Evolutionary conservation across 164 flowering plant genomes (phyloP).

Genomic region (Kingdonia uniflora): DNA sequence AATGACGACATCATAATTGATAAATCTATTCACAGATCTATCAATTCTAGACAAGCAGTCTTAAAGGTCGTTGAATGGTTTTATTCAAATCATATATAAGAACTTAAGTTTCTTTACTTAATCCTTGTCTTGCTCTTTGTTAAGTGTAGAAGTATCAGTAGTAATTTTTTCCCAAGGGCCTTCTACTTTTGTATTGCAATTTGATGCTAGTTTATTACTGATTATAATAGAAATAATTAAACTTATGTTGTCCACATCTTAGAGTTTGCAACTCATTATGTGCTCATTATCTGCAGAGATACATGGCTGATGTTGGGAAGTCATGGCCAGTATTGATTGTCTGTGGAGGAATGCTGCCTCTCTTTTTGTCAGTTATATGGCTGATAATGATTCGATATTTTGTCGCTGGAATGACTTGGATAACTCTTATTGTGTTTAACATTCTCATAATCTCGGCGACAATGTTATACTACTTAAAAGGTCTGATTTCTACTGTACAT

Average conservation of each 20-base stretch:
- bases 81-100: not conserved
- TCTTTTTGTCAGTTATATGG: conserved; percentile 85
- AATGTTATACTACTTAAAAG: conserved; percentile 88
- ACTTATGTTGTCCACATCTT: no score
- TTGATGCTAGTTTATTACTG: no score
- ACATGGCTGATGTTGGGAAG: conserved; percentile 91
- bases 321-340: conserved; percentile 92
- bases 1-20: conserved; percentile 67
- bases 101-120: not conserved
- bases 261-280: not conserved
- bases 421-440: conserved; percentile 75
- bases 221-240: no score
- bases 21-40: conserved; percentile 61
- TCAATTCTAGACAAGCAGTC: conserved; percentile 76
- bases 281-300: conserved; percentile 51
- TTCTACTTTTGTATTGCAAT: no score
- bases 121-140: no score
- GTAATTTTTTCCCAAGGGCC: no score
- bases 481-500: conserved; percentile 26
- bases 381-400: conserved; percentile 81
- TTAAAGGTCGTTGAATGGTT: conserved; percentile 44
- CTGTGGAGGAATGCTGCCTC: conserved; percentile 89
- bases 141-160: no score
- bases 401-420: conserved; percentile 98
- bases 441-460: conserved; percentile 73